A percentile compares a stretch with the other conserved stretches of the same genome.
Conservation (phyloP, 768 basidiomycete species). For the Russula virescens region DNA sequence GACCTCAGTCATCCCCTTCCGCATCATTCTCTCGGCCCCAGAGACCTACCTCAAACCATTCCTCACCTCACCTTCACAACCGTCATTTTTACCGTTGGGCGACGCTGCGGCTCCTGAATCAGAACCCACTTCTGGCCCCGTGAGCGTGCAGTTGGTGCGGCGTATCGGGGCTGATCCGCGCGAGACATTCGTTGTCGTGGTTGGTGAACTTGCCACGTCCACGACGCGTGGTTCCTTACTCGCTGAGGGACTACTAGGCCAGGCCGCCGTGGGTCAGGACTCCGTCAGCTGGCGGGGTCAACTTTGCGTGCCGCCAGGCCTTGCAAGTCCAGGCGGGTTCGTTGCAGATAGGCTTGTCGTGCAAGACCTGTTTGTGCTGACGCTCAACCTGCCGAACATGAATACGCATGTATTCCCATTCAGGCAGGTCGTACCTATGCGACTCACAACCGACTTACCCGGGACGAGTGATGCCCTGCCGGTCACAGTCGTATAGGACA, state of each 20-base stretch:
- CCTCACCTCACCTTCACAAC: neutral
- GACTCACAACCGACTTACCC: constrained; percentile 14
- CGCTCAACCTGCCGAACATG: constrained; percentile 4
- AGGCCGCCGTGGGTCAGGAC: constrained; percentile 1
- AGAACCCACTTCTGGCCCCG: neutral
- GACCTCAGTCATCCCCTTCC: constrained; percentile 7
- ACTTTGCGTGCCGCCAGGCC: constrained; percentile 6
- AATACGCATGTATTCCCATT: constrained; percentile 17
- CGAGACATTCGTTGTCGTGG: constrained; percentile 16
- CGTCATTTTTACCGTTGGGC: constrained; percentile 15
- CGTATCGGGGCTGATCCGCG: constrained; percentile 12
- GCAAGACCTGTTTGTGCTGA: constrained; percentile 15
- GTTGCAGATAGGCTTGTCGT: constrained; percentile 9
- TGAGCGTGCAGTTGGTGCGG: constrained; percentile 13
- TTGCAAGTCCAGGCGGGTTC: constrained; percentile 11
- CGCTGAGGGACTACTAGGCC: constrained; percentile 3
- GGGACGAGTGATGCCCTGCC: constrained; percentile 1
- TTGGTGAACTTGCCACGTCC: neutral
- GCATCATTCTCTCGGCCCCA: constrained; percentile 14
- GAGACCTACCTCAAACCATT: constrained; percentile 18
- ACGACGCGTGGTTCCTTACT: neutral
- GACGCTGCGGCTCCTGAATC: too few relatives aligned
- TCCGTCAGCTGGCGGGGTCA: constrained; percentile 20
- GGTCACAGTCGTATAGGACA: constrained; percentile 2
- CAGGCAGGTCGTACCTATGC: constrained; percentile 14